Evolutionary conservation across 225 moss, liverwort and hornwort species (phyloP).

Genomic region (Pseudoscleropodium purum): DNA sequence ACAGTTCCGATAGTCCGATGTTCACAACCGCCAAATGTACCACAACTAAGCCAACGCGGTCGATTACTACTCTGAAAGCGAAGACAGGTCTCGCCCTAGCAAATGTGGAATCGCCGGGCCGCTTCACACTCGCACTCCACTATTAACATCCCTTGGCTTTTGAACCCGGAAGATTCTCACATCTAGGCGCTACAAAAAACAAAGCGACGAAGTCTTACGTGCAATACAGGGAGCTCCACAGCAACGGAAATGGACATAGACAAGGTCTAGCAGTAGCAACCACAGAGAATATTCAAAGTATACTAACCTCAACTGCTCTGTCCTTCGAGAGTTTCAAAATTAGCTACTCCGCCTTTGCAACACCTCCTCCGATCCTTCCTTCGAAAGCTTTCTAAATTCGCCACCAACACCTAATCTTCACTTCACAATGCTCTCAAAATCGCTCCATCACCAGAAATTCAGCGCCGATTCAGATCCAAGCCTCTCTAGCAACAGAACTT

Average conservation of each 20-base stretch:
- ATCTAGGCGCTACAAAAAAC: neutral
- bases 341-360: neutral
- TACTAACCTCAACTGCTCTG: neutral
- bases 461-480: neutral
- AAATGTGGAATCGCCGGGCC: neutral
- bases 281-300: neutral
- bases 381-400: neutral
- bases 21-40: neutral
- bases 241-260: neutral
- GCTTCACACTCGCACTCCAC: neutral
- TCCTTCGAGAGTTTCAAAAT: neutral
- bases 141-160: neutral
- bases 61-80: neutral
- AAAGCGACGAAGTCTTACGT: neutral
- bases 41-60: neutral
- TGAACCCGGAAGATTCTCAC: neutral
- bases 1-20: neutral
- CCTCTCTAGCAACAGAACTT: neutral
- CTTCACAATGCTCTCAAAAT: neutral
- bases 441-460: neutral
- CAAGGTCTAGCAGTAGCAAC: neutral
- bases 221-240: neutral
- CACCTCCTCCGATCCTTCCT: neutral
- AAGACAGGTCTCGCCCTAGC: neutral
- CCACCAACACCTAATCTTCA: neutral